Conservation (phyloP, 2,329 filamentous ascomycete species). For the Pseudocercospora pini-densiflorae region DNA sequence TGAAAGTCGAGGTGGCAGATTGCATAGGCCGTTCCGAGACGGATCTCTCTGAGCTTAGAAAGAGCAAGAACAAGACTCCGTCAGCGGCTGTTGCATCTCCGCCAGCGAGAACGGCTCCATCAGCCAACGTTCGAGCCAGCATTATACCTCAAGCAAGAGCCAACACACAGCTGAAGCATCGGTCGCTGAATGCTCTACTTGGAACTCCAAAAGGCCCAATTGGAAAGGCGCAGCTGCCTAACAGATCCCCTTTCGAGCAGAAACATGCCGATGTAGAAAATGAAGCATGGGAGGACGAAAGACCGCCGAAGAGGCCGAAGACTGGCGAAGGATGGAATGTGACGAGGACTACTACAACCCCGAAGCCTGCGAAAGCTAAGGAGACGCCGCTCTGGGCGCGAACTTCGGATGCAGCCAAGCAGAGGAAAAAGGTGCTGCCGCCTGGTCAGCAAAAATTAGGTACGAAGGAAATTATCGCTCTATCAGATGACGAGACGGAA, state of each 20-base stretch:
- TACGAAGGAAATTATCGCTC: constrained; percentile 40
- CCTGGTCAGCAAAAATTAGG: constrained; percentile 30
- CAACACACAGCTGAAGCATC: constrained; percentile 54
- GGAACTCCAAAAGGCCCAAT: constrained; percentile 67
- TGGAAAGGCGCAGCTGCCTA: constrained; percentile 63
- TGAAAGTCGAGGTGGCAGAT: constrained; percentile 81
- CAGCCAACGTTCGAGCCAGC: constrained; percentile 17
- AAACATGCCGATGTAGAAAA: constrained; percentile 45
- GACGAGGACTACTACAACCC: constrained; percentile 22
- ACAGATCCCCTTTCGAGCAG: constrained; percentile 69
- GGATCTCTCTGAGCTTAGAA: constrained; percentile 75
- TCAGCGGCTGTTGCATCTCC: neutral
- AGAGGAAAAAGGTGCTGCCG: constrained; percentile 23
- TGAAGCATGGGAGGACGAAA: constrained; percentile 38
- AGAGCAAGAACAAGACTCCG: constrained; percentile 62
- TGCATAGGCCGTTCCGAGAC: constrained; percentile 73
- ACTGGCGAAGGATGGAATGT: constrained; percentile 31
- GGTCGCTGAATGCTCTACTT: constrained; percentile 66
- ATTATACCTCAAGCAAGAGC: constrained; percentile 24
- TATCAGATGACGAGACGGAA: constrained; percentile 42
- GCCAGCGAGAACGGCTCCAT: constrained; percentile 26
- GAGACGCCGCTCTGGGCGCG: constrained; percentile 32
- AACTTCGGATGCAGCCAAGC: constrained; percentile 33
- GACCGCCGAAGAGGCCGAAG: constrained; percentile 47
- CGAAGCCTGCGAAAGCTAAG: constrained; percentile 18